Conservation (phyloP, 169 alveolate species). For the Perkinsus marinus region DNA sequence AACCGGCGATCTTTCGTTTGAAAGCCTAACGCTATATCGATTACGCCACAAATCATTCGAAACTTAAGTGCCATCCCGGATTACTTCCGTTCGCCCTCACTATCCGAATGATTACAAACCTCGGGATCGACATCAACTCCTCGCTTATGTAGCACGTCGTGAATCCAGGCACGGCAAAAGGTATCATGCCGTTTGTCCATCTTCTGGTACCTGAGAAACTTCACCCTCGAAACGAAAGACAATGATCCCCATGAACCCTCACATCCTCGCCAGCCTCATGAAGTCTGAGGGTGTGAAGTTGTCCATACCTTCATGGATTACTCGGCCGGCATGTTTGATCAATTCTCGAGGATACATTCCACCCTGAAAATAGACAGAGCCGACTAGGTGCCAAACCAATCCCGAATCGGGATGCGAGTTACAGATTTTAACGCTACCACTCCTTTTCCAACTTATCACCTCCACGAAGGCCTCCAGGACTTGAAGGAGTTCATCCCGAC, state of each 20-base stretch:
- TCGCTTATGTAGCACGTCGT: background rate
- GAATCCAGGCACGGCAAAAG: background rate
- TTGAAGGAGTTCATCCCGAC: background rate
- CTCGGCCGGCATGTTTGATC: background rate
- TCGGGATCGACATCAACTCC: background rate
- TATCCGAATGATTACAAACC: background rate
- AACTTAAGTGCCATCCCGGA: background rate
- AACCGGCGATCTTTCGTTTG: conserved; percentile 88
- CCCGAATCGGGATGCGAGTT: no score
- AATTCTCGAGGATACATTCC: background rate
- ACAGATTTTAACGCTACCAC: no score
- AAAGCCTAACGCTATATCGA: conserved; percentile 87
- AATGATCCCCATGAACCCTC: background rate
- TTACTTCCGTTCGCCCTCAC: background rate
- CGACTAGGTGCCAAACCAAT: no score
- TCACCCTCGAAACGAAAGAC: background rate
- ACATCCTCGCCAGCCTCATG: background rate
- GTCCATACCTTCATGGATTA: background rate
- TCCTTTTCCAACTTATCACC: background rate
- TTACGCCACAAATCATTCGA: conserved; percentile 60
- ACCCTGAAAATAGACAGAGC: background rate
- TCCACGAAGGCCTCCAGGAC: background rate
- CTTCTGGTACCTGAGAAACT: background rate
- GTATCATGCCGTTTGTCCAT: background rate
- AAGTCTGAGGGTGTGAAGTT: background rate